These are phyloP conservation scores for Plantago lanceolata DNA, from an alignment of 305 asterid genomes.

Conservation along the genomic window DNA sequence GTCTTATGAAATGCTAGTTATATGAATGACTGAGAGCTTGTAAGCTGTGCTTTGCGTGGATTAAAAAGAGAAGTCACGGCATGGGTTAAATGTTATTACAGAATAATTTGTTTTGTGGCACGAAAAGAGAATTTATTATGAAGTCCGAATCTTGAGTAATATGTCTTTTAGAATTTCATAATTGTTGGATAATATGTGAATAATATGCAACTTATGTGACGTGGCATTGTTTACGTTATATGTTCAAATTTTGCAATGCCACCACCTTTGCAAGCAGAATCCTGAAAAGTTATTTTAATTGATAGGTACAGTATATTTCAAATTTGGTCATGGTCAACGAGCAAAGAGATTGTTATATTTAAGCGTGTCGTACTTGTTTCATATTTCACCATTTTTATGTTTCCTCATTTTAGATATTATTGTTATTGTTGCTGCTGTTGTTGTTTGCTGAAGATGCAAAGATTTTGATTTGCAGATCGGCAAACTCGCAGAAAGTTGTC, in stretches of 20 bases:
- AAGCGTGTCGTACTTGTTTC: not conserved
- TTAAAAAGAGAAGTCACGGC: not conserved
- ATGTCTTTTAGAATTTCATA: not conserved
- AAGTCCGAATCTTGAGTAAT: not conserved
- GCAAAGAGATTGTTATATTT: not conserved
- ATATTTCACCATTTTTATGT: not conserved
- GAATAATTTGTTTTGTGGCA: not conserved
- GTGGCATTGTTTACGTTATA: too few species aligned
- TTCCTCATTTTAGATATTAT: conserved; percentile 8
- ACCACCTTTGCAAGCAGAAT: too few species aligned
- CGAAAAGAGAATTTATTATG: not conserved
- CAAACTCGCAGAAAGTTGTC: conserved; percentile 53
- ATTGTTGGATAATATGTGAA: not conserved
- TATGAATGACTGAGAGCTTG: too few species aligned
- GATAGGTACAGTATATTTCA: not conserved
- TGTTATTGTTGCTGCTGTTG: not conserved
- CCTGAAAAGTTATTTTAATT: too few species aligned
- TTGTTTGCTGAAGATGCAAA: conserved; percentile 24
- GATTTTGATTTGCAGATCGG: conserved; percentile 44
- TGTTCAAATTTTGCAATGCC: too few species aligned
- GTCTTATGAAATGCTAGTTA: too few species aligned
- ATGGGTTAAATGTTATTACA: not conserved
- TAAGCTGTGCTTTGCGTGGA: not conserved
- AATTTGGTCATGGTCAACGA: not conserved
- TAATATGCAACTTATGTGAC: not conserved